Conservation (phyloP, 768 basidiomycete species). For the Russula griseocarnosa region DNA sequence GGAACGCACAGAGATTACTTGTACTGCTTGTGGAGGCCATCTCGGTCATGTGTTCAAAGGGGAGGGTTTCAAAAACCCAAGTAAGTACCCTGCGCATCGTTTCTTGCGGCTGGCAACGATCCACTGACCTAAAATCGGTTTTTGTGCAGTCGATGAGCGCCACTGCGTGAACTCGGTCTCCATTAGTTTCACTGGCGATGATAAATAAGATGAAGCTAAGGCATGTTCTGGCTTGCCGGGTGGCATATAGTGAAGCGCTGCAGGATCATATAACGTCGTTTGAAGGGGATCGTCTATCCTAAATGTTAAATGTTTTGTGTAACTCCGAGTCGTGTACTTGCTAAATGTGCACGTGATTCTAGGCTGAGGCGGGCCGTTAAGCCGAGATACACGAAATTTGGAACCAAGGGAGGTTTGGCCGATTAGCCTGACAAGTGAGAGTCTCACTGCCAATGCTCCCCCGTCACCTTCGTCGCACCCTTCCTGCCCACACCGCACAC, state of each 20-base stretch:
- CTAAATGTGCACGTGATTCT: not conserved
- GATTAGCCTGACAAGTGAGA: not conserved
- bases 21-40: conserved; percentile 88
- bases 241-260: not conserved
- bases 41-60: conserved; percentile 95
- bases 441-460: conserved; percentile 33
- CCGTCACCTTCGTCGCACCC: conserved; percentile 44
- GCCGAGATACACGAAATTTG: conserved; percentile 9
- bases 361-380: not conserved
- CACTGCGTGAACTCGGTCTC: conserved; percentile 91
- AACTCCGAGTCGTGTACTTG: too few relatives aligned
- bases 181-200: conserved; percentile 63
- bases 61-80: conserved; percentile 76
- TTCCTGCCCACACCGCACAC: conserved; percentile 32
- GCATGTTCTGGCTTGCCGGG: conserved; percentile 5
- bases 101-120: not conserved
- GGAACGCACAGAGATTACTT: conserved; percentile 80
- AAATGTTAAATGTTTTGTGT: too few relatives aligned
- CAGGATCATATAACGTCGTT: too few relatives aligned
- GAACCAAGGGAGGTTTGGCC: too few relatives aligned
- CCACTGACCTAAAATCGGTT: not conserved
- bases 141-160: conserved; percentile 62
- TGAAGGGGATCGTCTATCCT: too few relatives aligned
- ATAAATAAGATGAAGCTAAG: conserved; percentile 17
- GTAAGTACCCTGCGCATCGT: conserved; percentile 34